Conservation (phyloP, 2,329 filamentous ascomycete species). For the Incumbomyces delicatus region DNA sequence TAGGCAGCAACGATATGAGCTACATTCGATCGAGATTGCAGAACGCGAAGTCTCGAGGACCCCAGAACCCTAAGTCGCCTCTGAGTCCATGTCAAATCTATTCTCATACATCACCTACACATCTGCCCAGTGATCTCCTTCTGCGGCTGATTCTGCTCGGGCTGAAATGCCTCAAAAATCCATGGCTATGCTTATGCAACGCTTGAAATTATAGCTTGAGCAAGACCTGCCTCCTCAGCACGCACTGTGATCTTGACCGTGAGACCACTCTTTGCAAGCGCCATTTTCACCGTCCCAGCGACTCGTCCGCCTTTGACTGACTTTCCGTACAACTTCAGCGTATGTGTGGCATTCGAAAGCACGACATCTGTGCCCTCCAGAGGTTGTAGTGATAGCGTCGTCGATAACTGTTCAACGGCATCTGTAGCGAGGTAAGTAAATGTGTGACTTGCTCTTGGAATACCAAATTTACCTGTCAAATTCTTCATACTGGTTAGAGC, state of each 20-base stretch:
- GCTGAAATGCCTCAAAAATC: too few relatives aligned
- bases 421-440: slow-evolving; percentile 46
- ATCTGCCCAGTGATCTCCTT: too few relatives aligned
- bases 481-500: slow-evolving; percentile 82
- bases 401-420: slow-evolving; percentile 82
- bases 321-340: slow-evolving; percentile 92
- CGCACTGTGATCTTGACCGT: slow-evolving; percentile 91
- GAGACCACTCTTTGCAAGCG: slow-evolving; percentile 82
- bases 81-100: too few relatives aligned
- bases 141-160: too few relatives aligned
- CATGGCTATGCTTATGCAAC: slow-evolving; percentile 1
- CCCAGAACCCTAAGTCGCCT: too few relatives aligned
- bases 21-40: too few relatives aligned
- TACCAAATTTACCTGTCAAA: slow-evolving; percentile 63
- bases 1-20: too few relatives aligned
- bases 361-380: slow-evolving; percentile 90
- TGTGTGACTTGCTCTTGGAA: slow-evolving; percentile 1
- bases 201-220: slow-evolving; percentile 67
- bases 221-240: slow-evolving; percentile 86
- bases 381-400: slow-evolving; percentile 79
- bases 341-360: slow-evolving; percentile 79
- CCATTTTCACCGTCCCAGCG: slow-evolving; percentile 81
- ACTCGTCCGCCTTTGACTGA: slow-evolving; percentile 84
- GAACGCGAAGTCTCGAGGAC: too few relatives aligned
- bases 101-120: too few relatives aligned